phyloP scores from a whole-genome alignment of 1,139 yeast genomes.

The Candida pseudoviswanathii region DNA sequence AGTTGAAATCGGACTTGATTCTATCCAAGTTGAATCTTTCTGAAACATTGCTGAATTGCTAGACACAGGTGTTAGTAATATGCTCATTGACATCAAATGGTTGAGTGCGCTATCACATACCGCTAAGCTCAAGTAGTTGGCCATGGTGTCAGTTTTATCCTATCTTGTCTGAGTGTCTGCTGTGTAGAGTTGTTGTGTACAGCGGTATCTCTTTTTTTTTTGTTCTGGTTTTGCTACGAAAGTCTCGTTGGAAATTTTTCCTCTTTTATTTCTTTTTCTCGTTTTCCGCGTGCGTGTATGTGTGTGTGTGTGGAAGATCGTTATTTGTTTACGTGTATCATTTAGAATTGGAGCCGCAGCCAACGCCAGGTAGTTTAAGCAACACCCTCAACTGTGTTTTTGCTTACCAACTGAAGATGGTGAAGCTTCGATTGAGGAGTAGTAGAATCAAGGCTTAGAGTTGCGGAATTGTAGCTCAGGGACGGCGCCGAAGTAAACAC shows the following conservation, averaged over 20 bases:
- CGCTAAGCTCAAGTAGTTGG: slow-evolving; percentile 14
- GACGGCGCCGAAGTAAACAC: too few species aligned
- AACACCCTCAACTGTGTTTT: too few species aligned
- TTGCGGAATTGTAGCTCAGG: too few species aligned
- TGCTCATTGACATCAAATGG: not conserved
- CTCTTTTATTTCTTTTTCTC: not conserved
- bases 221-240: not conserved
- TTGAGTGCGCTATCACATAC: slow-evolving; percentile 8
- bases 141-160: slow-evolving; percentile 6
- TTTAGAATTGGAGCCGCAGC: slow-evolving; percentile 11
- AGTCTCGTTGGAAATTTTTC: slow-evolving; percentile 1
- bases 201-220: slow-evolving; percentile 1
- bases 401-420: too few species aligned
- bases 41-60: slow-evolving; percentile 27
- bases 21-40: slow-evolving; percentile 57
- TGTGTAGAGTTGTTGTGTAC: not conserved
- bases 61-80: not conserved
- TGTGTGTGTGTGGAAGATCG: not conserved
- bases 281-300: not conserved
- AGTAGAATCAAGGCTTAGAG: too few species aligned
- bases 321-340: not conserved
- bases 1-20: slow-evolving; percentile 40
- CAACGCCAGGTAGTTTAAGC: too few species aligned
- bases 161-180: not conserved
- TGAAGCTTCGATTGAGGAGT: too few species aligned